Percentiles rank a stretch among this genome's conserved stretches.
Conservation (phyloP, 345 rosid species). For the Salix dunnii region DNA sequence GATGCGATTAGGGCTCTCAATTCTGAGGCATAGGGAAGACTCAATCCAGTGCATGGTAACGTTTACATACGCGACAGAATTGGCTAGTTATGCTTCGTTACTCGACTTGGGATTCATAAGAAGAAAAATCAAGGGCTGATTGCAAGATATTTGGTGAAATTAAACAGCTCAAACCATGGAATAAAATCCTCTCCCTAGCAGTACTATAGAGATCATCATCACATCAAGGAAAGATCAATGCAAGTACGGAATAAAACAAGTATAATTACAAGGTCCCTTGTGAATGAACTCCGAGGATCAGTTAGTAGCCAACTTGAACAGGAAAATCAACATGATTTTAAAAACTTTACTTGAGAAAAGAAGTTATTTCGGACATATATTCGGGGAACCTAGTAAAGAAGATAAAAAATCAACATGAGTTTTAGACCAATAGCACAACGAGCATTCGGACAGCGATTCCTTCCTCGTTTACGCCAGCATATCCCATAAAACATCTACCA, state of each 20-base stretch:
- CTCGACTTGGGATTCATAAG: not conserved
- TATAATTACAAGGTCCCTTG: not conserved
- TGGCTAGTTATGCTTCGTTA: not conserved
- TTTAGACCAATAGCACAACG: too few species aligned
- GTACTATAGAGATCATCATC: not conserved
- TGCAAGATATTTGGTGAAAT: not conserved
- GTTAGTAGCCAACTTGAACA: not conserved
- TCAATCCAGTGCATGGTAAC: not conserved
- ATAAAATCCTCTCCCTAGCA: not conserved
- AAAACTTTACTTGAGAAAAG: not conserved
- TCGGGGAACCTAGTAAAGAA: not conserved
- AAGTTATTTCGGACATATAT: too few species aligned
- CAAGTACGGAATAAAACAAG: not conserved
- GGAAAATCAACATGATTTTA: not conserved
- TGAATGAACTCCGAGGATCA: not conserved
- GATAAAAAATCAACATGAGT: too few species aligned
- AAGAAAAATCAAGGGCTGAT: not conserved
- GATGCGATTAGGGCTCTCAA: not conserved
- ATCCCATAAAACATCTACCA: not conserved
- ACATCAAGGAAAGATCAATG: not conserved
- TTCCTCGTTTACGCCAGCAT: not conserved
- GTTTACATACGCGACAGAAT: not conserved
- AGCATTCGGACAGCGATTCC: too few species aligned
- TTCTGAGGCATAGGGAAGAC: not conserved
- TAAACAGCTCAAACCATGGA: not conserved